A percentile compares a stretch with the other conserved stretches of the same genome.
Evolutionary conservation across 805 yeast species (phyloP).

Genomic region (Candida cerambycidarum): DNA sequence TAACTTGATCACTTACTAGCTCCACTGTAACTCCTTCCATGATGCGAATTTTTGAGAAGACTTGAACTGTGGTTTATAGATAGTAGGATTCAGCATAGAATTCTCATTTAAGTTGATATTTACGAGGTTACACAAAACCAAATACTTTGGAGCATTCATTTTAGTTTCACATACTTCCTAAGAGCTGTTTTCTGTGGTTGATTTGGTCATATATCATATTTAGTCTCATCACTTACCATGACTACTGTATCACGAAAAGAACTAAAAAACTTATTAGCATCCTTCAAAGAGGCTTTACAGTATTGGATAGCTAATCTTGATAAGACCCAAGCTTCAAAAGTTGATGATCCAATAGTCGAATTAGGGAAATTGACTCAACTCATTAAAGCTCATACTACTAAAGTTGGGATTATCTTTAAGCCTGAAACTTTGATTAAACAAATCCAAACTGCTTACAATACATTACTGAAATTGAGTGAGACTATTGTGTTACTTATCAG

Average conservation of each 20-base stretch:
- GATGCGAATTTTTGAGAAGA: neutral
- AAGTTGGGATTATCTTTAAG: constrained; percentile 68
- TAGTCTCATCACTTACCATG: too few species aligned
- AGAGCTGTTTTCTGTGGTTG: too few species aligned
- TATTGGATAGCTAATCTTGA: constrained; percentile 23
- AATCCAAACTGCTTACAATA: constrained; percentile 51
- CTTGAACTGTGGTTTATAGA: too few species aligned
- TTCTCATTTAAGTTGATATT: too few species aligned
- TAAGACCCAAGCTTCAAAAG: constrained; percentile 22
- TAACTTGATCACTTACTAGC: constrained; percentile 1
- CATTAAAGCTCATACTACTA: constrained; percentile 74
- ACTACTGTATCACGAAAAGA: constrained; percentile 20
- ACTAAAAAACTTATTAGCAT: constrained; percentile 21
- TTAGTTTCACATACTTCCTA: too few species aligned
- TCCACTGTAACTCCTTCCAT: constrained; percentile 7
- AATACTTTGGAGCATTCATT: too few species aligned
- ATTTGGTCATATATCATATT: too few species aligned
- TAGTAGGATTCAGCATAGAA: too few species aligned
- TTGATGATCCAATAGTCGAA: constrained; percentile 54
- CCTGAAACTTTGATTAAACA: constrained; percentile 47
- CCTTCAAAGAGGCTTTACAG: constrained; percentile 31
- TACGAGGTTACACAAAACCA: too few species aligned
- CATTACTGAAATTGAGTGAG: constrained; percentile 47
- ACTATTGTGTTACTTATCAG: constrained; percentile 47
- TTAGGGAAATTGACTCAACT: constrained; percentile 57